Base-by-base conservation (phyloP, 2,329 filamentous ascomycete species). In the Berkeleyomyces basicola region DNA sequence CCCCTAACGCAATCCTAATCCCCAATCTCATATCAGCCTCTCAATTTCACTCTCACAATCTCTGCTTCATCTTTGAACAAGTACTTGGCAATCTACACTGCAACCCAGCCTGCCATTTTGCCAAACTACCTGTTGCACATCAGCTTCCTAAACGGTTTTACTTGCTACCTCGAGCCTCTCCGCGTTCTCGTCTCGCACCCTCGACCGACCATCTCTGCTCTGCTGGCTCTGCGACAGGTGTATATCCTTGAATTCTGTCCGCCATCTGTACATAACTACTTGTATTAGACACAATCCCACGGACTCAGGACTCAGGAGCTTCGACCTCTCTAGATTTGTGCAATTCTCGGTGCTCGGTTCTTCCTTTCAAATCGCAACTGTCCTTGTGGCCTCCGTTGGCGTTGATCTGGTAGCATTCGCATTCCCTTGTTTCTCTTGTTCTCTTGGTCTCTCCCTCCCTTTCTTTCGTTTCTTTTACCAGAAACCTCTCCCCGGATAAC, bases 311-410 rank as follows among this genome's bases (percentile, higher is more conserved):
- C 33, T 7, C 11, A 7, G 36, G 11, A 39, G 39, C n/a, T 39
- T 49, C 39, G 40, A 16, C 42, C 11, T 23, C 16, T 51, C 47
- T 51, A 23, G 23, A 23, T 23, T 23, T 53, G 16, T 39, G 14
- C 51, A 16, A 36, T 10, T 53, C 49, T 11, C 36, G 51, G 51
- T 36, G n/a, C 36, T 9, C 33, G 36, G 51, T 14, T 39, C 39
- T 55, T 39, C 51, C 16, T 37, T n/a, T 7, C 51, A 55, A 55
- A 55, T 55, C 23, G 58, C 58, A 42, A 42, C 58, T 59, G 58
- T 40, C 58, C 42, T 39, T 59, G 58, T 46, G 58, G 58, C 58
- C 58, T 59, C 58, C 42, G 58, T 59, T 36, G 40, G 14, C 23
- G n/a, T 59, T 44, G 39, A 59, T 39, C 33, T 4, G 11, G 58